Conservation (phyloP, 768 basidiomycete species). For the Cystofilobasidium macerans region DNA sequence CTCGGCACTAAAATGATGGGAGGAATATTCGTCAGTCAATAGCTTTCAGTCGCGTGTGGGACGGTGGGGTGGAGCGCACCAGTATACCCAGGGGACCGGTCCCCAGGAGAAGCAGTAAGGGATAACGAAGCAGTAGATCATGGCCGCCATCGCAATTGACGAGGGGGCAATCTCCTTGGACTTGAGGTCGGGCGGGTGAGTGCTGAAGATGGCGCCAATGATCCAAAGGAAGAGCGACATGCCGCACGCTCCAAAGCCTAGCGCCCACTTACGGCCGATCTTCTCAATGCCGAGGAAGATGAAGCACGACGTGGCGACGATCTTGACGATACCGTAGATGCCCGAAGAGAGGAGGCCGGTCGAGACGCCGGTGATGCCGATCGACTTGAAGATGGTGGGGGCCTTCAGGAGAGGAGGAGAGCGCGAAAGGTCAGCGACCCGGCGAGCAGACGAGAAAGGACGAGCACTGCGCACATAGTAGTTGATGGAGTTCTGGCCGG, state of each 20-base stretch:
- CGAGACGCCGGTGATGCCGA: constrained; percentile 37
- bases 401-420: constrained; percentile 42
- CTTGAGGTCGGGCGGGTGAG: constrained; percentile 6
- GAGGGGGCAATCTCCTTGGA: background rate
- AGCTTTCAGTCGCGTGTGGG: background rate
- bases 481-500: constrained; percentile 51
- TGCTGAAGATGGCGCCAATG: constrained; percentile 17
- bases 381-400: constrained; percentile 37
- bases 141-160: constrained; percentile 16
- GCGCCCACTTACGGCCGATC: constrained; percentile 26
- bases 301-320: constrained; percentile 39
- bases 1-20: background rate
- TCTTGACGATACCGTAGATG: constrained; percentile 41
- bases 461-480: background rate
- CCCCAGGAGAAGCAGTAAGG: constrained; percentile 26
- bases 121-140: constrained; percentile 20
- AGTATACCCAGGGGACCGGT: constrained; percentile 23
- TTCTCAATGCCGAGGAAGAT: constrained; percentile 34
- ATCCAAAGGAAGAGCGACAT: constrained; percentile 14
- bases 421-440: background rate
- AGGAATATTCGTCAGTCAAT: background rate
- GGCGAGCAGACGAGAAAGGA: background rate
- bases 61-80: background rate
- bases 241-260: constrained; percentile 15
- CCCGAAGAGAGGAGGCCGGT: constrained; percentile 38